Evolutionary conservation across 2,329 filamentous ascomycete species (phyloP).

Genomic region (Coniochaeta sp.): DNA sequence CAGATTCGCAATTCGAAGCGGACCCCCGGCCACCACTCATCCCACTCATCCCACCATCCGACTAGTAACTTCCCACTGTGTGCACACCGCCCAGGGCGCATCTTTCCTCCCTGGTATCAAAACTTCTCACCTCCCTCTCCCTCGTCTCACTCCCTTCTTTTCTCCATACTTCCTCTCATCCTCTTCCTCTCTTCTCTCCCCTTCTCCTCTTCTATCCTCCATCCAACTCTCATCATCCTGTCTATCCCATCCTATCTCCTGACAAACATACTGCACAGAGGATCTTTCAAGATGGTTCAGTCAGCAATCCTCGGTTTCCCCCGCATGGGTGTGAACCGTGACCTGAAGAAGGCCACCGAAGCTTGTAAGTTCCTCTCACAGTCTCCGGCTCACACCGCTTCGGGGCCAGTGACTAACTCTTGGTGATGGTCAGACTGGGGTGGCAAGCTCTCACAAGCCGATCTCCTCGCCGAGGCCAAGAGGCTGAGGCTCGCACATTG

Average conservation of each 20-base stretch:
- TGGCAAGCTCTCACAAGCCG: conserved; percentile 86
- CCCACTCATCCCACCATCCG: background rate
- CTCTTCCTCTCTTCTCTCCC: conserved; percentile 4
- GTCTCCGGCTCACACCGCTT: conserved; percentile 7
- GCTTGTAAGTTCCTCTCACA: conserved; percentile 54
- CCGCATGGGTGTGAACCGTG: conserved; percentile 95
- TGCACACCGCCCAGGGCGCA: background rate
- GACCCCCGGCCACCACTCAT: background rate
- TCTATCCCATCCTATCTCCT: conserved; percentile 9
- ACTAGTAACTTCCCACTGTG: background rate
- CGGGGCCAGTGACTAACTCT: conserved; percentile 9
- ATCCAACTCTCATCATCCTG: conserved; percentile 7
- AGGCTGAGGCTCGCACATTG: conserved; percentile 93
- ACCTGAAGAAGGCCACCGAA: conserved; percentile 99
- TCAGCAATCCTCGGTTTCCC: conserved; percentile 77
- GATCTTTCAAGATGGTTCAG: conserved; percentile 44
- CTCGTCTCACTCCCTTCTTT: conserved; percentile 1
- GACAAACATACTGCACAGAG: background rate
- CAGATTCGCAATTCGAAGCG: background rate
- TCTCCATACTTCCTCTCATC: conserved; percentile 4
- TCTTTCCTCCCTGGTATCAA: background rate
- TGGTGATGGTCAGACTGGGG: conserved; percentile 56
- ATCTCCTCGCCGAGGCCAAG: conserved; percentile 93
- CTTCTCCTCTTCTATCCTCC: background rate
- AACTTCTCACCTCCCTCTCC: background rate